phyloP scores from a whole-genome alignment of 225 moss, liverwort and hornwort species.

The Marchantia paleacea region DNA sequence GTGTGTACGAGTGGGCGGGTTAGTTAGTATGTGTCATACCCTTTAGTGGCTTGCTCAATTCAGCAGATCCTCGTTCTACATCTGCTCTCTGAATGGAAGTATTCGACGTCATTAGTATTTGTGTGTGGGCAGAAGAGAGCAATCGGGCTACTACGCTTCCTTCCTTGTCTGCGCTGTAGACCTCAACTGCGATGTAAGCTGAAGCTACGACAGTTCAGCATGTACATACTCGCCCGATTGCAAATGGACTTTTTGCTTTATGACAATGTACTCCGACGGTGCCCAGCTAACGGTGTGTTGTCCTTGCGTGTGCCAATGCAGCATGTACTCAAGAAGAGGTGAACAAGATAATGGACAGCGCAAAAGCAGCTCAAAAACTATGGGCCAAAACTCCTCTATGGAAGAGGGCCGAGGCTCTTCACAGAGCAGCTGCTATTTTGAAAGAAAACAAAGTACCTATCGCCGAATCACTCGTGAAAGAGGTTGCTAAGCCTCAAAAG shows the following conservation, averaged over 20 bases:
- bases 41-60: background rate
- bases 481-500: constrained; percentile 70
- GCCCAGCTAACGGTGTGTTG: background rate
- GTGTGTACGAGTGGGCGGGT: too few species aligned
- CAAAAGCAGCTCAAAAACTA: constrained; percentile 63
- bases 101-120: background rate
- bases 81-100: background rate
- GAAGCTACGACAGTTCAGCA: background rate
- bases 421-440: constrained; percentile 75
- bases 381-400: constrained; percentile 92
- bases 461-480: constrained; percentile 72
- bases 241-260: background rate
- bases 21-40: too few species aligned
- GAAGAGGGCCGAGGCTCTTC: constrained; percentile 82
- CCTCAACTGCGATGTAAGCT: background rate
- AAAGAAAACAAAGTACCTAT: constrained; percentile 78
- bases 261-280: background rate
- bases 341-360: constrained; percentile 67
- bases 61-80: background rate
- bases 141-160: too few species aligned
- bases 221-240: background rate
- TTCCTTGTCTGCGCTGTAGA: background rate
- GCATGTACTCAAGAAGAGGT: constrained; percentile 92
- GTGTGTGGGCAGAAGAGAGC: background rate
- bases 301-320: constrained; percentile 26